Conservation (phyloP, 805 yeast species). For the Candida ortonii region DNA sequence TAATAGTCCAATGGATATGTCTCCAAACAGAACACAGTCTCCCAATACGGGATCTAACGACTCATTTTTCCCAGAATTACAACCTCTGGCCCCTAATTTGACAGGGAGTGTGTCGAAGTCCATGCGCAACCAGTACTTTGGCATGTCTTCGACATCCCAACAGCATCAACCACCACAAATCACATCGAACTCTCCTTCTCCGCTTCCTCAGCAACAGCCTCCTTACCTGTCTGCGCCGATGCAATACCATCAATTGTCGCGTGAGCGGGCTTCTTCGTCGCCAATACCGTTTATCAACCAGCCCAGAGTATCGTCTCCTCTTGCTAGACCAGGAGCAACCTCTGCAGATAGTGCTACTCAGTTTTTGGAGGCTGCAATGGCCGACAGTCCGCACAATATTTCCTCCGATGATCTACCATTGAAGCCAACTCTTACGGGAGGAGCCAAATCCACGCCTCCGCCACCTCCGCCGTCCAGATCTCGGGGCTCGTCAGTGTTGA, state of each 20-base stretch:
- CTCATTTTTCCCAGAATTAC: slow-evolving; percentile 3
- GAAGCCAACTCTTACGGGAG: too few relatives aligned
- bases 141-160: slow-evolving; percentile 8
- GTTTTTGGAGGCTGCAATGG: slow-evolving; percentile 25
- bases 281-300: slow-evolving; percentile 15
- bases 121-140: slow-evolving; percentile 29
- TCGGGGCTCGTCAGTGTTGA: slow-evolving; percentile 14
- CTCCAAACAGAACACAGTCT: slow-evolving; percentile 12
- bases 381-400: slow-evolving; percentile 15
- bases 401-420: too few relatives aligned
- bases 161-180: slow-evolving; percentile 8
- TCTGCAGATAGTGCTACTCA: slow-evolving; percentile 20
- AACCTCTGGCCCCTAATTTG: slow-evolving; percentile 46
- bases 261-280: slow-evolving; percentile 25
- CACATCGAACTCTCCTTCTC: neutral
- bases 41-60: slow-evolving; percentile 7
- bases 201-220: slow-evolving; percentile 3
- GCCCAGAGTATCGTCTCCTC: slow-evolving; percentile 25
- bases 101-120: slow-evolving; percentile 58
- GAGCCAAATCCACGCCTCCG: slow-evolving; percentile 27
- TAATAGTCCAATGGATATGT: slow-evolving; percentile 7
- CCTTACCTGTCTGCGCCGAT: slow-evolving; percentile 15
- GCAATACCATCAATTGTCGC: slow-evolving; percentile 12
- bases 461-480: slow-evolving; percentile 25
- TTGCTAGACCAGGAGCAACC: slow-evolving; percentile 13